Evolutionary conservation across 257 asterid genomes (phyloP).

Genomic region (Euphrasia confusa): DNA sequence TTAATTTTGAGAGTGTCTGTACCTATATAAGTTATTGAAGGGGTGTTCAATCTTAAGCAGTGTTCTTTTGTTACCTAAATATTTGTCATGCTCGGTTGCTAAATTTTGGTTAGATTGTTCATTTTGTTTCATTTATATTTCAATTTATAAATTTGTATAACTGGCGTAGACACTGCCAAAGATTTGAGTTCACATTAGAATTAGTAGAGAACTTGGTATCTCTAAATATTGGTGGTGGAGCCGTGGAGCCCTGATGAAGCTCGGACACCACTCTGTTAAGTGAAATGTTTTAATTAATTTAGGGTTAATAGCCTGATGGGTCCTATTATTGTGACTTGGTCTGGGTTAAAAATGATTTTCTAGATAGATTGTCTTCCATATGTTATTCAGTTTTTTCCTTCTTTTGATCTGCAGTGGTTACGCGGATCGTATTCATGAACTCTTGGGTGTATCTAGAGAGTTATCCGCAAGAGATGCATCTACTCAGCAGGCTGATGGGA

Average conservation of each 20-base stretch:
- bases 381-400: slow-evolving; percentile 16
- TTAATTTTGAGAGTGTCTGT: background rate
- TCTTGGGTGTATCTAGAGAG: slow-evolving; percentile 81
- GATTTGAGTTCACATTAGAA: slow-evolving; percentile 8
- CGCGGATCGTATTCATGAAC: slow-evolving; percentile 98
- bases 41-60: slow-evolving; percentile 6
- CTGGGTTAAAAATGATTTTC: slow-evolving; percentile 13
- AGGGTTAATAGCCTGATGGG: too few relatives aligned
- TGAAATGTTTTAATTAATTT: background rate
- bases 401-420: slow-evolving; percentile 74
- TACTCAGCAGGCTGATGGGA: slow-evolving; percentile 66
- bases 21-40: slow-evolving; percentile 1
- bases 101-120: slow-evolving; percentile 14
- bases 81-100: slow-evolving; percentile 12
- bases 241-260: slow-evolving; percentile 3
- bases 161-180: slow-evolving; percentile 7
- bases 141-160: background rate
- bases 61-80: slow-evolving; percentile 10
- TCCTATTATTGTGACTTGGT: slow-evolving; percentile 6
- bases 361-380: slow-evolving; percentile 13
- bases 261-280: slow-evolving; percentile 5
- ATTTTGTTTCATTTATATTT: slow-evolving; percentile 14
- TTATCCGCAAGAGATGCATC: slow-evolving; percentile 63
- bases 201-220: background rate
- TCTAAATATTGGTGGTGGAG: too few relatives aligned